Conservation (phyloP, 495 filamentous ascomycete species). For the Zalerion maritima region DNA sequence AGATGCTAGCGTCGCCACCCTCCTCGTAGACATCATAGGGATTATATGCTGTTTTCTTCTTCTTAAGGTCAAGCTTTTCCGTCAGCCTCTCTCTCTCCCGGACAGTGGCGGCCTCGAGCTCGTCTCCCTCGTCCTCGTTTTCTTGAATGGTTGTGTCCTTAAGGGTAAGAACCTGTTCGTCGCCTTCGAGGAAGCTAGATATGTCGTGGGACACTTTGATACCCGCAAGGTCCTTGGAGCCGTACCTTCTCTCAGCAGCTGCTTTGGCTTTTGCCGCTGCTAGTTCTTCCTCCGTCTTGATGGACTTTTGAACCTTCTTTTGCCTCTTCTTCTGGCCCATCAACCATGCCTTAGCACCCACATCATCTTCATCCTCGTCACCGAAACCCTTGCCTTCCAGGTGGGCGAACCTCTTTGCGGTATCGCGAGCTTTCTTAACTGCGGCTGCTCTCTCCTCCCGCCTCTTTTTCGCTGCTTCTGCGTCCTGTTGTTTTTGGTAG, state of each 20-base stretch:
- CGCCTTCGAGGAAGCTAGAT: slow-evolving; percentile 57
- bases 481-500: slow-evolving; percentile 38
- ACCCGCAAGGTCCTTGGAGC: slow-evolving; percentile 69
- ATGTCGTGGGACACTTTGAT: slow-evolving; percentile 84
- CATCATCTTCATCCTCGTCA: slow-evolving; percentile 48
- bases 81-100: slow-evolving; percentile 61
- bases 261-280: slow-evolving; percentile 32
- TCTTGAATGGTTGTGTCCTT: slow-evolving; percentile 80
- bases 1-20: slow-evolving; percentile 45
- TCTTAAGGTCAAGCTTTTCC: slow-evolving; percentile 73
- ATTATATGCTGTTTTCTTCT: slow-evolving; percentile 82
- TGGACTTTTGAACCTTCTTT: slow-evolving; percentile 71
- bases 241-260: slow-evolving; percentile 46
- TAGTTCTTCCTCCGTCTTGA: slow-evolving; percentile 61
- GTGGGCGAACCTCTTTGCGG: slow-evolving; percentile 54
- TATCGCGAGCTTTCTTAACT: slow-evolving; percentile 79
- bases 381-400: slow-evolving; percentile 72
- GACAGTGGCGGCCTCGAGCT: slow-evolving; percentile 72
- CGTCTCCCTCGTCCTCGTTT: slow-evolving; percentile 81
- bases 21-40: slow-evolving; percentile 55
- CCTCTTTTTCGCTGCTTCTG: slow-evolving; percentile 49
- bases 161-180: slow-evolving; percentile 76
- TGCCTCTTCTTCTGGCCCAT: slow-evolving; percentile 75
- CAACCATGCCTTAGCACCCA: slow-evolving; percentile 77
- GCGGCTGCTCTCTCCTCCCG: slow-evolving; percentile 64